Evolutionary conservation across 2,329 filamentous ascomycete genomes (phyloP).

Genomic region (Spiromastix sp.): DNA sequence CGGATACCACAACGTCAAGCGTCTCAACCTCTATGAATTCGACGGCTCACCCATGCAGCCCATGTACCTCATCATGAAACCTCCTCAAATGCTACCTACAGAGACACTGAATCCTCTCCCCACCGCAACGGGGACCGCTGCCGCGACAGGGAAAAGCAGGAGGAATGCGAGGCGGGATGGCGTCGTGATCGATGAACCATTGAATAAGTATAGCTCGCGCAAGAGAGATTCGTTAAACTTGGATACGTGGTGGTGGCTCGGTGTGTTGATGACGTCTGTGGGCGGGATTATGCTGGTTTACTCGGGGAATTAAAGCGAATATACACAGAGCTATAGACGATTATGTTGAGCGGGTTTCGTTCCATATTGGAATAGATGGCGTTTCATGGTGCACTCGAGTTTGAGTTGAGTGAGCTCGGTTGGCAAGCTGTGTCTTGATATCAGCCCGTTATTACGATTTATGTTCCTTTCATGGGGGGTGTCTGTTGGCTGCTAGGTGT

Average conservation of each 20-base stretch:
- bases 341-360: too few species aligned
- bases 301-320: too few species aligned
- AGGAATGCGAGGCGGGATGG: constrained; percentile 24
- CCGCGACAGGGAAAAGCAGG: constrained; percentile 5
- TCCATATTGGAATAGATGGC: too few species aligned
- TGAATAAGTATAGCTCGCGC: constrained; percentile 20
- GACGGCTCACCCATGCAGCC: constrained; percentile 58
- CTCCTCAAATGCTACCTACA: constrained; percentile 61
- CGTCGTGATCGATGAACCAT: constrained; percentile 10
- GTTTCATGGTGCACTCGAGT: too few species aligned
- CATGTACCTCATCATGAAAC: constrained; percentile 53
- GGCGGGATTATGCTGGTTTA: constrained; percentile 30
- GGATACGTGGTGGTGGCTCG: constrained; percentile 39
- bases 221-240: constrained; percentile 24
- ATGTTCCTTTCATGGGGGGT: too few species aligned
- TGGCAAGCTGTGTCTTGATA: too few species aligned
- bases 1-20: constrained; percentile 49
- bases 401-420: too few species aligned
- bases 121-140: constrained; percentile 24
- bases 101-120: constrained; percentile 50
- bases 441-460: too few species aligned
- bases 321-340: too few species aligned
- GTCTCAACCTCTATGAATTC: constrained; percentile 54
- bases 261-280: constrained; percentile 35
- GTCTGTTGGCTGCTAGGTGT: too few species aligned